Base-by-base conservation (phyloP, 352 stramenopile species). In the Globisporangium nodosum region DNA sequence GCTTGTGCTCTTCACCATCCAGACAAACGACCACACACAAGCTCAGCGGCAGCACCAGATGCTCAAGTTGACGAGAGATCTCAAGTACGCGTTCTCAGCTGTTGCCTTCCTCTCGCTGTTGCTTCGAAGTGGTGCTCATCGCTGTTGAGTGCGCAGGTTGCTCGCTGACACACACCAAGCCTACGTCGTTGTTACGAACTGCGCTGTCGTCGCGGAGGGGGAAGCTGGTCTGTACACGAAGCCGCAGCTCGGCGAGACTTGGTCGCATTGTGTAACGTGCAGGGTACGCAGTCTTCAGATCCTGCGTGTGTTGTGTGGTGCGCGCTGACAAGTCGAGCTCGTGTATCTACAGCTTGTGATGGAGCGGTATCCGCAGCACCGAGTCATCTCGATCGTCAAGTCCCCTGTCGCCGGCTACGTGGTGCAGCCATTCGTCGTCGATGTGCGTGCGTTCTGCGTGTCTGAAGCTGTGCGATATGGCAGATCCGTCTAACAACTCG, bases 181-280 rank as follows among this genome's bases (percentile, higher is more conserved):
- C 8, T 93, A 90, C 49, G 61, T 85, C 42, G 64, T 87, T 20
- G 68, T 85, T 45, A 90, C 76, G 5, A 93, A 93, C 56, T 76
- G 71, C 11, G 81, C 81, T 31, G 67, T 71, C 5, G 87, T 75
- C 27, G 64, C 66, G 12, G 53, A 68, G 8, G 65, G 58, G 13
- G 64, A 66, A 68, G 81, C 61, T 11, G 69, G 60, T n/a, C 54
- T 84, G 16, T 91, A 78, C 56, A 90, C 84, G 20, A 81, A 78
- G 20, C 76, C 84, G 16, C 54, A 72, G 16, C 71, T 93, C 39
- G 79, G 79, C 37, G 79, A 90, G 27, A 79, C 49, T 16, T 93
- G 84, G 84, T 68, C 78, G 6, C 78, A 89, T 43, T 90, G 77
- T 33, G 74, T 90, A 52, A 90, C 77, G 3, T 81, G 71, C 39